Evolutionary conservation across 345 rosid genomes (phyloP).

Genomic region (Eucalyptus grandis): DNA sequence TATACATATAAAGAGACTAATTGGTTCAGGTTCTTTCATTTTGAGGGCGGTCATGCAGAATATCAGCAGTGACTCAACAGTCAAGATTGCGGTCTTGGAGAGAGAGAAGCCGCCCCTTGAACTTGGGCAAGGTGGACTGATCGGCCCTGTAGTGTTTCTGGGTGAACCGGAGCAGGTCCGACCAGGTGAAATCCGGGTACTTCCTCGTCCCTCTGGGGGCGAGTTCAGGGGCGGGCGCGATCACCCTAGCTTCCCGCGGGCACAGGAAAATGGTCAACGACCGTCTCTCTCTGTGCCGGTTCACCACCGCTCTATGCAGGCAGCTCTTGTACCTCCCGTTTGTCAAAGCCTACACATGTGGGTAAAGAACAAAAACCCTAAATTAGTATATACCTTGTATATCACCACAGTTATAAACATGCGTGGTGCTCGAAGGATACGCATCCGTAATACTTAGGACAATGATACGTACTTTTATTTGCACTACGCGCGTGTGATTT

Average conservation of each 20-base stretch:
- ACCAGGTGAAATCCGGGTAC: slow-evolving; percentile 78
- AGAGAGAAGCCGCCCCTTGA: slow-evolving; percentile 16
- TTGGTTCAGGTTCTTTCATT: neutral
- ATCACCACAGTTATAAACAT: neutral
- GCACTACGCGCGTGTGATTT: neutral
- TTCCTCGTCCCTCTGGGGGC: slow-evolving; percentile 4
- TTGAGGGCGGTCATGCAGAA: neutral
- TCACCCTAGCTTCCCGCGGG: slow-evolving; percentile 40
- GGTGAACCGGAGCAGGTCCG: slow-evolving; percentile 44
- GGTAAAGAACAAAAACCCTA: neutral
- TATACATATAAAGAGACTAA: neutral
- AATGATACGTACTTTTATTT: neutral
- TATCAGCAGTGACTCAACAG: neutral
- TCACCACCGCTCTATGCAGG: slow-evolving; percentile 59
- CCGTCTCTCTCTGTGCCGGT: slow-evolving; percentile 30
- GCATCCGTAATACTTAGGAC: neutral
- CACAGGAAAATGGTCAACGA: slow-evolving; percentile 45
- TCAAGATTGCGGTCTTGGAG: neutral
- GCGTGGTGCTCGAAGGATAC: neutral
- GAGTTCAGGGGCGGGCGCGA: slow-evolving; percentile 50
- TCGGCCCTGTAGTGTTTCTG: slow-evolving; percentile 33
- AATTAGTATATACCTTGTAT: neutral
- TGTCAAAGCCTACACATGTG: slow-evolving; percentile 23
- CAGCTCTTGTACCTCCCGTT: slow-evolving; percentile 61
- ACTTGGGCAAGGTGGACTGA: slow-evolving; percentile 20